Evolutionary conservation across 169 alveolate genomes (phyloP), one percentile per base, ranked within the genome.

Genomic region (Cryptosporidium sp.): DNA sequence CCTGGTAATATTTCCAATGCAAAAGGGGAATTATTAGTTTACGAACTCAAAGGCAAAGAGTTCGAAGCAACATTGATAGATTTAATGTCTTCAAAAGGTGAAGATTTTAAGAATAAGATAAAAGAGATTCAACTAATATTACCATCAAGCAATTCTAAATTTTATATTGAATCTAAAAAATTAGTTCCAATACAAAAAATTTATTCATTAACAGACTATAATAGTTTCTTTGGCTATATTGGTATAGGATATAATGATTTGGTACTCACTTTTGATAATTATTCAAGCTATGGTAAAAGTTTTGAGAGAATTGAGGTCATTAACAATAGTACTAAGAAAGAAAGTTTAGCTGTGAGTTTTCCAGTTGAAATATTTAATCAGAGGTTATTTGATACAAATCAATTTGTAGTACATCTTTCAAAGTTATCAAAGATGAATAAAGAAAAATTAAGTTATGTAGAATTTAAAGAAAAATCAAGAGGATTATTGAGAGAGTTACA

Each of bases 11-110:
- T 73, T 31, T 73, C 29, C 18, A 51, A 37, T 14, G 37, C 68
- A 18, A 33, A 50, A 18, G 71, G 68, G 31, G 52, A 35, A 9
- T 41, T 73, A 18, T 55, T 52, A 5, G 37, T 73, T 10, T 73
- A 55, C 21, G 68, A 73, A n/a, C 51, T 73, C 2, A 59, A 35
- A 14, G 86, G 86, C 2, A 55, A 26, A 23, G 39, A 14, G 33
- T 33, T 52, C 9, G 86, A 73, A 35, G 84, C 84, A n/a, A 70
- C 68, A 18, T 21, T 70, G 10, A 45, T 70, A 41, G 62, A 70
- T 48, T 6, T 3, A 14, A 9, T 43, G n/a, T 21, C 31, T 3
- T 8, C 29, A 26, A 12, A n/a, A 8, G 35, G 3, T 21, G 67
- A 5, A 2, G 7, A 26, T 26, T n/a, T 55, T 4, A 55, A 55